Conservation (phyloP, 202 grass and related monocot species). For the Sporobolus alterniflorus region DNA sequence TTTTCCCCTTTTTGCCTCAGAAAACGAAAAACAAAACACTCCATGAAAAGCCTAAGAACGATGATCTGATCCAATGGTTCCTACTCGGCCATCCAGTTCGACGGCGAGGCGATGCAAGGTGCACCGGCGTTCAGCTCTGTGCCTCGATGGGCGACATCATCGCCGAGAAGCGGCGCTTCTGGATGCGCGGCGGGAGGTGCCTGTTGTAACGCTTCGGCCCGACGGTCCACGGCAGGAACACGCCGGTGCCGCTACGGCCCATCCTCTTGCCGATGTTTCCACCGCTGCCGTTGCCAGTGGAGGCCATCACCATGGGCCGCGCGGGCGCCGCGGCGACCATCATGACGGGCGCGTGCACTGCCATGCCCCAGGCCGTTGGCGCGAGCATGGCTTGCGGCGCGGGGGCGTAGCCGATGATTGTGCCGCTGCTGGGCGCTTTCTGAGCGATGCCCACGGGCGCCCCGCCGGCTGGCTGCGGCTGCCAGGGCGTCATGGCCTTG, state of each 20-base stretch:
- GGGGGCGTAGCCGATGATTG: slow-evolving; percentile 53
- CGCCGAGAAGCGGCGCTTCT: slow-evolving; percentile 85
- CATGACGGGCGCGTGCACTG: slow-evolving; percentile 64
- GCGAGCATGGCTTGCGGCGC: slow-evolving; percentile 68
- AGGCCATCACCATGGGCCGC: slow-evolving; percentile 56
- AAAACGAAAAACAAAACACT: slow-evolving; percentile 30
- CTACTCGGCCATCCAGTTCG: slow-evolving; percentile 9
- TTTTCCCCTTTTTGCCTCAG: slow-evolving; percentile 21
- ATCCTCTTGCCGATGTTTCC: slow-evolving; percentile 60
- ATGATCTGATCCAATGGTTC: background rate
- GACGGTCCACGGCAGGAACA: slow-evolving; percentile 95
- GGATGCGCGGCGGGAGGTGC: slow-evolving; percentile 93
- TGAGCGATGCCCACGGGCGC: slow-evolving; percentile 39
- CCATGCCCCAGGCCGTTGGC: slow-evolving; percentile 73
- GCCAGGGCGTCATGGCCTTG: slow-evolving; percentile 84
- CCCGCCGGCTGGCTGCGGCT: slow-evolving; percentile 42
- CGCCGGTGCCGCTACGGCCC: slow-evolving; percentile 79
- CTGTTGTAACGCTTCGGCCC: slow-evolving; percentile 88
- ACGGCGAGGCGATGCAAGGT: slow-evolving; percentile 15
- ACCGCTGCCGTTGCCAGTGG: slow-evolving; percentile 2
- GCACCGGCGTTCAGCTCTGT: slow-evolving; percentile 47
- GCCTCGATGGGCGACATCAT: slow-evolving; percentile 80
- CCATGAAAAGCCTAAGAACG: slow-evolving; percentile 39
- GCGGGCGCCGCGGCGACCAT: slow-evolving; percentile 63
- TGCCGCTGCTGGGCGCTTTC: slow-evolving; percentile 17